Base-by-base conservation (phyloP, 768 basidiomycete species). In the Boletus pseudo-olivaceus region DNA sequence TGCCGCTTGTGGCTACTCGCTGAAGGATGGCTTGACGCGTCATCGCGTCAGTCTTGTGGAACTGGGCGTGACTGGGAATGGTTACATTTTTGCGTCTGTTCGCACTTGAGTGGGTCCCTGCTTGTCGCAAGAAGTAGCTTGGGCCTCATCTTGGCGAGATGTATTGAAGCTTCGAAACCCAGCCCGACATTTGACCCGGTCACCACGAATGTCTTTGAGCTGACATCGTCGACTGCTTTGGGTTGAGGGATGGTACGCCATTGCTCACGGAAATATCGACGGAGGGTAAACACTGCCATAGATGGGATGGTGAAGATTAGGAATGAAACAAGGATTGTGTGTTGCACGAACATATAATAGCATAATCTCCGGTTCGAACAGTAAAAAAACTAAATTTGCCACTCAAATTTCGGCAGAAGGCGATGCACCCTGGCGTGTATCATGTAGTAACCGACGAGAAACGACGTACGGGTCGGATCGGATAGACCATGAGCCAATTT, bases 131-230 rank as follows among this genome's bases (percentile, higher is more conserved):
- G 55, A 1, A 76, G 60, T 20, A 58, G 41, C 19, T 53, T 68
- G 7, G 74, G 70, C 7, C 45, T 47, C 68, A 75, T 68, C 17
- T 55, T 50, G 1, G 67, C 68, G 39, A 76, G 60, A 50, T 72
- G 67, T 23, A 64, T 58, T 4, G 67, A 59, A 6, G 73, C 62
- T 47, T 69, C 69, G 26, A 67, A 57, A 23, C 64, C 70, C 19
- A 70, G 46, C 29, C 65, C 83, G 23, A 71, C 70, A 57, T 84
- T 84, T 3, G 81, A 78, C 7, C 77, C 78, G 27, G 74, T 71
- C 23, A 84, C 73, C 20, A 83, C 49, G n/a, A 82, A 70, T 7
- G 77, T 78, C 60, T 78, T 79, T 7, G 75, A 76, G 10, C 63
- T 60, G 20, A 82, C 66, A 54, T 78, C 73, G 0, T 60, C 68